Evolutionary conservation across 139 green algal species (phyloP).

Genomic region (Chlamydomonas sp.): DNA sequence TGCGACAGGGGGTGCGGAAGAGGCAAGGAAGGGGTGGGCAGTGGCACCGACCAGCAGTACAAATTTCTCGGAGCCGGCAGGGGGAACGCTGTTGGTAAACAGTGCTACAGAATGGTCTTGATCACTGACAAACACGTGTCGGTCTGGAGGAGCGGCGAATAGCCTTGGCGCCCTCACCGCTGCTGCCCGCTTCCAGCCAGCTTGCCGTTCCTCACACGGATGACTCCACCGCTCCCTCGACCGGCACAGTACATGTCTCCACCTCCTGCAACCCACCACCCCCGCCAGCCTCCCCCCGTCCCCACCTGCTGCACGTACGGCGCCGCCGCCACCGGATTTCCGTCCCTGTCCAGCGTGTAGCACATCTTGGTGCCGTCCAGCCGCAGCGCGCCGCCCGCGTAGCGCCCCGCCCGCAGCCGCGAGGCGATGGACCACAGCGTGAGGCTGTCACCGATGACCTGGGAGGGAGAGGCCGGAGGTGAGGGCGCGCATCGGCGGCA

Average conservation of each 20-base stretch:
- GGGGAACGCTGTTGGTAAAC: no score
- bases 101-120: no score
- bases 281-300: background rate
- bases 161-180: no score
- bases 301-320: constrained; percentile 57
- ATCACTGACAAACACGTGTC: no score
- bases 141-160: no score
- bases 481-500: no score
- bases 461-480: background rate
- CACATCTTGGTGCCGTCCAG: constrained; percentile 87
- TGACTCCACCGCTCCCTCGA: background rate
- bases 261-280: background rate
- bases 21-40: no score
- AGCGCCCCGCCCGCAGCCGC: constrained; percentile 60
- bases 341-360: constrained; percentile 82
- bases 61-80: no score
- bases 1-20: no score
- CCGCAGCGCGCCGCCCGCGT: constrained; percentile 69
- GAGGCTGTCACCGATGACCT: constrained; percentile 79
- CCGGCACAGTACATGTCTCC: background rate
- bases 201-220: no score
- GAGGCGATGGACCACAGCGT: constrained; percentile 75
- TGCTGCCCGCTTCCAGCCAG: no score
- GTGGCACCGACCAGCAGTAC: no score
- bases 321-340: constrained; percentile 62